Evolutionary conservation across 768 basidiomycete genomes (phyloP).

Genomic region (Sarcodon aspratus): DNA sequence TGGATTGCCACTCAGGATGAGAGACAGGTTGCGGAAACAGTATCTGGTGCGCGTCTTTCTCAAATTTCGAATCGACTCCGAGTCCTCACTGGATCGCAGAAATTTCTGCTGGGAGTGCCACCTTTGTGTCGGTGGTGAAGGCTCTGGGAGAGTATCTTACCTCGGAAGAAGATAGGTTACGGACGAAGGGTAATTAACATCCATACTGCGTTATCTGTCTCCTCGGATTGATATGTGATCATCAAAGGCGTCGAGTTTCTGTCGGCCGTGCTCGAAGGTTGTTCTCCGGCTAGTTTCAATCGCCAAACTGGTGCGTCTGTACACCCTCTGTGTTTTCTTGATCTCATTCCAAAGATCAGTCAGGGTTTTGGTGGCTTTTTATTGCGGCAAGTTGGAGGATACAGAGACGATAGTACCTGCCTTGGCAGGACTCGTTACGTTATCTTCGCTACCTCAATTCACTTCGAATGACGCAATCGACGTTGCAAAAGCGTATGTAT

Average conservation of each 20-base stretch:
- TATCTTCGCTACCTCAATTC: constrained; percentile 54
- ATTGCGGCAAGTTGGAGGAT: constrained; percentile 79
- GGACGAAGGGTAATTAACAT: constrained; percentile 57
- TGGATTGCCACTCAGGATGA: constrained; percentile 62
- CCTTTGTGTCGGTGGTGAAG: constrained; percentile 73
- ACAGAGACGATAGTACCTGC: constrained; percentile 76
- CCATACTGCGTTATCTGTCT: not conserved
- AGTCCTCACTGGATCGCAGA: constrained; percentile 21
- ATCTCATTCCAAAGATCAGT: constrained; percentile 31
- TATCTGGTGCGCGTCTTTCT: constrained; percentile 37
- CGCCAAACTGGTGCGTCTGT: constrained; percentile 62
- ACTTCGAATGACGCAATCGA: constrained; percentile 52
- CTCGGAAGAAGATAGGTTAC: constrained; percentile 66
- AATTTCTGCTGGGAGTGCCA: constrained; percentile 40
- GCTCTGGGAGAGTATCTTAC: constrained; percentile 82
- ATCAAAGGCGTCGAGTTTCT: constrained; percentile 76
- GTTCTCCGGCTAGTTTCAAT: constrained; percentile 55
- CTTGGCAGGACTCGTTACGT: constrained; percentile 58
- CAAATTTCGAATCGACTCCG: constrained; percentile 18
- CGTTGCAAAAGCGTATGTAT: constrained; percentile 48
- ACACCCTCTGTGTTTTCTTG: not conserved
- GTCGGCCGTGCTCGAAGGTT: constrained; percentile 52
- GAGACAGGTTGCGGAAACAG: constrained; percentile 44
- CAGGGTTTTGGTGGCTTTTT: constrained; percentile 75
- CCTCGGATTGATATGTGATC: not conserved